These are phyloP conservation scores for Eimeria tenella DNA, from an alignment of 169 alveolate genomes.

Conservation along the genomic window DNA sequence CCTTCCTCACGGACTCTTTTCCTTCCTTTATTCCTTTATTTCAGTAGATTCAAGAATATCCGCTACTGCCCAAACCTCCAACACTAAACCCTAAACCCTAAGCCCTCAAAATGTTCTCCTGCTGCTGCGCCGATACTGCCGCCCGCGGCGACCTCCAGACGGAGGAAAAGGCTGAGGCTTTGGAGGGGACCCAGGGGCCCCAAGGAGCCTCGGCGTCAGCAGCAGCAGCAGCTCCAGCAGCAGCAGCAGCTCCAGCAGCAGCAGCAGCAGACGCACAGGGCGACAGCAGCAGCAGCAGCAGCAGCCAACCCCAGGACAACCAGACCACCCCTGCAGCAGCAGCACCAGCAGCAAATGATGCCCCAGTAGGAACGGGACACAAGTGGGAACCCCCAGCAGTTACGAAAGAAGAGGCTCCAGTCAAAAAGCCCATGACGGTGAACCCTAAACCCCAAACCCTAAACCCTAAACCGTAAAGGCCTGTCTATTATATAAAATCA, in stretches of 20 bases:
- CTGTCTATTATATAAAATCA: too few relatives aligned
- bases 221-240: constrained; percentile 13
- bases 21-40: too few relatives aligned
- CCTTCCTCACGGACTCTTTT: too few relatives aligned
- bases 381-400: neutral
- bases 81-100: constrained; percentile 32
- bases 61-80: neutral
- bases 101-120: constrained; percentile 9
- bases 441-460: constrained; percentile 56
- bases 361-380: neutral
- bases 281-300: neutral
- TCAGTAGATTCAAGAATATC: neutral
- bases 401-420: constrained; percentile 17
- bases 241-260: constrained; percentile 8
- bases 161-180: neutral
- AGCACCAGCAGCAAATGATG: neutral
- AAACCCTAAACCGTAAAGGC: neutral
- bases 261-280: neutral
- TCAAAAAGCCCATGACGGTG: constrained; percentile 45
- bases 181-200: constrained; percentile 11
- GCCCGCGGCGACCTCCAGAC: neutral
- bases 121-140: constrained; percentile 62
- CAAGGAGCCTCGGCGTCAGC: neutral
- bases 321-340: neutral
- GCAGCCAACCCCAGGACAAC: too few relatives aligned